Evolutionary conservation across 148 eudicot genomes (phyloP), one percentile per base, ranked within the genome.

Genomic region (Mesembryanthemum crystallinum): DNA sequence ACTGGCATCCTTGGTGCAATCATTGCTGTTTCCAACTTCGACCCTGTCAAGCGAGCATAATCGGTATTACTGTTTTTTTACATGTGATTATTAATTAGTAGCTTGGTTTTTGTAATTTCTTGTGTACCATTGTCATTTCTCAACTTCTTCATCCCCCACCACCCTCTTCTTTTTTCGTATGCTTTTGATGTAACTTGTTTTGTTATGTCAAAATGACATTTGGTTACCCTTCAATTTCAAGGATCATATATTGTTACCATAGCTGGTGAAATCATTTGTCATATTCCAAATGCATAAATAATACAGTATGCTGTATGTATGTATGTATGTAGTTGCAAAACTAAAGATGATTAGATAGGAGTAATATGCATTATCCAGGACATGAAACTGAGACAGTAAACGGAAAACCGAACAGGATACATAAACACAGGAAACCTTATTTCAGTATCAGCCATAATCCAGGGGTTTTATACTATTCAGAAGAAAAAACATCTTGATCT

Each of bases 11-110:
- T 87, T 10, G 89, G 91, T 4, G 91, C 83, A 78, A 73, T 88
- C 54, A 69, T 88, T 49, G 89, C 86, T 58, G 89, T 88, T 13
- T 74, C 91, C 73, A 86, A 84, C 86, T 88, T 88, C n/a, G 89
- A 88, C 17, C 91, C 91, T 68, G 91, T 88, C 60, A 88, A 88
- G 65, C 84, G 87, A 52, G 80, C 17, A 24, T 85, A 57, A 85
- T 42, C 32, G 52, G 49, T 52, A 73, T 17, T 35, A 61, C 3
- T 35, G 5, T 76, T 27, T 17, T 35, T n/a, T 13, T 49, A 6
- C 32, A 45, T 23, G 10, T 28, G 0, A 64, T 71, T 15, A 30
- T 76, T 32, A 28, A 37, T 5, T 54, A 17, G 12, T 5, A n/a
- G n/a, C n/a, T n/a, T 25, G 57, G 30, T 9, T 35, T 35, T 49